phyloP scores from a whole-genome alignment of 1,139 yeast genomes.

The Yamadazyma trypodendri region DNA sequence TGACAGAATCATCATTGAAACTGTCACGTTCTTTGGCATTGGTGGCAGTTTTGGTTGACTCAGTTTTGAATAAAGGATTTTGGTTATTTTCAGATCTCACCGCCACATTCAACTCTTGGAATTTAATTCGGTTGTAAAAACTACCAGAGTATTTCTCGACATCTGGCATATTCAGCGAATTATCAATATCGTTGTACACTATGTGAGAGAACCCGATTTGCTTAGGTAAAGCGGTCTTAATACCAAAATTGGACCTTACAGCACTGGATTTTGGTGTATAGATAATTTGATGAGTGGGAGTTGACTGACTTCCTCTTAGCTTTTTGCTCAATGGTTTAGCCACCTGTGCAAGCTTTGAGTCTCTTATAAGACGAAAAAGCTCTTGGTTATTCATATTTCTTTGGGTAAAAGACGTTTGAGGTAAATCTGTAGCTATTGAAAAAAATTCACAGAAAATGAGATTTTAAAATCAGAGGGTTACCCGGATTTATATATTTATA shows the following conservation, averaged over 20 bases:
- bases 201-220: slow-evolving; percentile 44
- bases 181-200: slow-evolving; percentile 46
- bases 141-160: slow-evolving; percentile 46
- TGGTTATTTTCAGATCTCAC: slow-evolving; percentile 31
- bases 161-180: slow-evolving; percentile 46
- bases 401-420: neutral
- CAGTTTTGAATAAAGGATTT: slow-evolving; percentile 35
- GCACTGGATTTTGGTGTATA: slow-evolving; percentile 46
- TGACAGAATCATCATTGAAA: slow-evolving; percentile 20
- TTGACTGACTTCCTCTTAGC: slow-evolving; percentile 30
- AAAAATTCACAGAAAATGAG: slow-evolving; percentile 3
- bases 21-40: slow-evolving; percentile 15
- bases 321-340: slow-evolving; percentile 40
- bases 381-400: slow-evolving; percentile 28
- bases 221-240: slow-evolving; percentile 44
- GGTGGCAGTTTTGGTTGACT: slow-evolving; percentile 18
- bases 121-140: slow-evolving; percentile 38
- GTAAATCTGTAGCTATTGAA: slow-evolving; percentile 1
- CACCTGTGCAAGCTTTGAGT: slow-evolving; percentile 48
- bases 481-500: slow-evolving; percentile 5
- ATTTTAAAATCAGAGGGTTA: neutral
- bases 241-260: slow-evolving; percentile 42
- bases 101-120: slow-evolving; percentile 43
- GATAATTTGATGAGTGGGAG: slow-evolving; percentile 47
- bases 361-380: slow-evolving; percentile 38